Base-by-base conservation (phyloP, 2,329 filamentous ascomycete species). In the Westerdykella aurantiaca region DNA sequence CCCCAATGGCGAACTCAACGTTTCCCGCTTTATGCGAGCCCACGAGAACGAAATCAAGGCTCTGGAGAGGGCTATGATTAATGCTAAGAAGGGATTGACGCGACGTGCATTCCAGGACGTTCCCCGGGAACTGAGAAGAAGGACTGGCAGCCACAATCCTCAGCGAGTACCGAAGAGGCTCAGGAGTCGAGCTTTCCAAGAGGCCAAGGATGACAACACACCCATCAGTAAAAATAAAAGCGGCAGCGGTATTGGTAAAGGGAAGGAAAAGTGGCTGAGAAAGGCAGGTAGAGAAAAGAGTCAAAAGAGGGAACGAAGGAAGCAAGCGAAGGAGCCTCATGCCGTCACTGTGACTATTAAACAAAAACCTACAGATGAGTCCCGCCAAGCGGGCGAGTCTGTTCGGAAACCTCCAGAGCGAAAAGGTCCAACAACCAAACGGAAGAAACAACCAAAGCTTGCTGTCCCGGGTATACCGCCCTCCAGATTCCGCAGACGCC, bases 81-180 rank as follows among this genome's bases (percentile, higher is more conserved):
- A 79, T 31, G 85, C 87, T 38, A 90, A 86, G 64, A 73, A 74
- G 51, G 73, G 70, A 1, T 58, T 81, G 47, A 74, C 79, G 35
- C 82, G 80, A 45, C 79, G 91, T 41, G 90, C 91, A 12, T 97
- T 97, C 60, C 93, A 98, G 67, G 81, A 88, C 55, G 86, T 98
- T 5, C 93, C 93, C 1, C 80, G 88, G 53, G 82, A 84, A 39
- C 72, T 98, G 77, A 77, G 93, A 52, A 77, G 93, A 51, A 78
- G 93, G 56, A 95, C 91, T 0, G 93, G 91, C 16, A 95, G 89
- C 65, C 93, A 98, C 69, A 96, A 98, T 76, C 86, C 86, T 31
- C 95, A 91, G 69, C 80, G 85, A 49, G 84, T 98, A 13, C 93
- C 93, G 2, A 85, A 83, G 61, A 74, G 88, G 49, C 69, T 97